Conservation (phyloP, 176 grass and related monocot genomes). For the Echinochloa phyllopogon region DNA sequence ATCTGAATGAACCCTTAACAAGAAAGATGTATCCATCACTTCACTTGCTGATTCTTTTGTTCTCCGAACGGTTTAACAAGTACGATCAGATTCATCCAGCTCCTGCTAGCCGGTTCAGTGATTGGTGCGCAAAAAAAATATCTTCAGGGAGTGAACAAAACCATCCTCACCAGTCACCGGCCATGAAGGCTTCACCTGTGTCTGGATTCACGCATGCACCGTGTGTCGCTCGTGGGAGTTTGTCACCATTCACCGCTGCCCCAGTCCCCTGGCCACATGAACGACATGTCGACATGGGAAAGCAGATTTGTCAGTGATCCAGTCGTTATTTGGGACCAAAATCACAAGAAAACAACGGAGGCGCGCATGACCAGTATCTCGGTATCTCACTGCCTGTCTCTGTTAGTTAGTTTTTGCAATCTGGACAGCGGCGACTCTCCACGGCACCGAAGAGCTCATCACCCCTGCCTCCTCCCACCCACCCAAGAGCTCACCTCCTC, state of each 20-base stretch:
- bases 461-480: conserved; percentile 16
- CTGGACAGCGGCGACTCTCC: conserved; percentile 43
- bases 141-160: neutral
- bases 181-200: neutral
- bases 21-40: neutral
- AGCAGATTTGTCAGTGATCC: neutral
- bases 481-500: conserved; percentile 35
- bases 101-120: neutral
- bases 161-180: neutral
- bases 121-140: neutral
- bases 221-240: neutral
- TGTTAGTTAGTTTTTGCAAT: neutral
- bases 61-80: neutral
- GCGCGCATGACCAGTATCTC: conserved; percentile 19
- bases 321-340: neutral
- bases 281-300: neutral
- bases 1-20: neutral
- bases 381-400: neutral
- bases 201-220: neutral
- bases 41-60: neutral
- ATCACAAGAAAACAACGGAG: conserved; percentile 40
- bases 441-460: conserved; percentile 38
- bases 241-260: too few relatives aligned
- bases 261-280: neutral
- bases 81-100: neutral